phyloP scores from a whole-genome alignment of 176 grass and related monocot species.

The Hyparrhenia diplandra region DNA sequence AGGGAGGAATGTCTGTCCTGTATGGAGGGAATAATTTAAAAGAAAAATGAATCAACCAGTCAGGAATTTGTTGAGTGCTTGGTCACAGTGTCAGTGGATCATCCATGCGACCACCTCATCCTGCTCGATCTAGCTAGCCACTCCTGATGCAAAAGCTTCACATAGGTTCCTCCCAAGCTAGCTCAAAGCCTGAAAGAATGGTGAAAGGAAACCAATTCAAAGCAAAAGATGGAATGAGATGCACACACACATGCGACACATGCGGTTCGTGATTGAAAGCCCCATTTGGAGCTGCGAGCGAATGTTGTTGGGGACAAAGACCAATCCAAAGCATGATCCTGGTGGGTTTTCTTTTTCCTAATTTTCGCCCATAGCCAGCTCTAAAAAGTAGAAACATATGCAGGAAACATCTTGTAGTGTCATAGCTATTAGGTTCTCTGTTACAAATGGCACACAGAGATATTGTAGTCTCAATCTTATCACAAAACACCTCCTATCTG shows the following conservation, averaged over 20 bases:
- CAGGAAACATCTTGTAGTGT: too few species aligned
- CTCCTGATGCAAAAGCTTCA: background rate
- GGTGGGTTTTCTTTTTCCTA: background rate
- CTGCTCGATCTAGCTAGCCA: background rate
- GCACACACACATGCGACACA: background rate
- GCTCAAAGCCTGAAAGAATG: background rate
- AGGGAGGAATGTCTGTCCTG: background rate
- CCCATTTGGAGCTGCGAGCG: background rate
- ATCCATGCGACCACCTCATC: background rate
- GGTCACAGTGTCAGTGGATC: background rate
- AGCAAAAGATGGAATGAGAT: background rate
- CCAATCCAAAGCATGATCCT: background rate
- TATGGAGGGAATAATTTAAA: background rate
- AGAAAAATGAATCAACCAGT: constrained; percentile 1
- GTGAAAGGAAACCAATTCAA: background rate
- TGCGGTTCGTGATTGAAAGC: background rate
- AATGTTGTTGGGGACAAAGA: background rate
- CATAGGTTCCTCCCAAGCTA: background rate
- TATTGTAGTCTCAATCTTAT: constrained; percentile 16
- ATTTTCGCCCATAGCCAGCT: background rate
- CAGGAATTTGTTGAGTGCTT: background rate
- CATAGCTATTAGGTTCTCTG: background rate
- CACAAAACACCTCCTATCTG: constrained; percentile 14
- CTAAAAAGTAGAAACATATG: background rate
- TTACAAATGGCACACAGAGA: constrained; percentile 4